Evolutionary conservation across 192 early-diverging fungal species (phyloP), one percentile per base, ranked within the genome.

Genomic region (Backusella westeae): DNA sequence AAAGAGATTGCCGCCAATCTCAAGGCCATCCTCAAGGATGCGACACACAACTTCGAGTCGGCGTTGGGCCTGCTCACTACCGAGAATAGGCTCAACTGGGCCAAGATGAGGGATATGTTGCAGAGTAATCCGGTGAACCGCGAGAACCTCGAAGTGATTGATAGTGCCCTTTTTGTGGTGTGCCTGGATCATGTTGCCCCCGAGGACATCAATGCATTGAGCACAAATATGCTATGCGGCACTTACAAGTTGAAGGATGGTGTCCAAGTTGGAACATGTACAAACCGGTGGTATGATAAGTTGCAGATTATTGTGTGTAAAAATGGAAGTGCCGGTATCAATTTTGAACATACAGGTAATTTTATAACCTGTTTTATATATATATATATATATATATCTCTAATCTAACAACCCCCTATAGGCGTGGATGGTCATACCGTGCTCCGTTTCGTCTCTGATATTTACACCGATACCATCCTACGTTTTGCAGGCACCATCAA

Each of bases 271-370:
- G 84, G 84, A 15, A 85, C 84, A 9, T 85, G 84, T 77, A 79
- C 84, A 77, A 96, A 96, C 80, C 82, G 95, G n/a, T 96, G 95
- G 95, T 94, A 93, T 76, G 95, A 96, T 81, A 96, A 94, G 82
- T 67, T 85, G 39, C 84, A 85, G 29, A 83, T 97, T 41, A 89
- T 96, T 34, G 90, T 97, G 35, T 78, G 92, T 72, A 86, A 87
- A 73, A 93, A 87, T 78, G 96, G 94, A 29, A 88, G 91, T 34
- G 87, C 93, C 10, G 96, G 96, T 74, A 87, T 95, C 67, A 97
- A 96, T 82, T 94, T 94, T 71, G 95, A 97, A 85, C 95, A 96
- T 83, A 86, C 94, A 41, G 83, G 83, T 84, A 78, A 1, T 29
- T 1, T 29, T 29, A 29, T 29, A 53, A 35, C 23, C 52, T 26